Evolutionary conservation across 1,139 yeast genomes (phyloP).

Genomic region (Scheffersomyces cryptocercus): DNA sequence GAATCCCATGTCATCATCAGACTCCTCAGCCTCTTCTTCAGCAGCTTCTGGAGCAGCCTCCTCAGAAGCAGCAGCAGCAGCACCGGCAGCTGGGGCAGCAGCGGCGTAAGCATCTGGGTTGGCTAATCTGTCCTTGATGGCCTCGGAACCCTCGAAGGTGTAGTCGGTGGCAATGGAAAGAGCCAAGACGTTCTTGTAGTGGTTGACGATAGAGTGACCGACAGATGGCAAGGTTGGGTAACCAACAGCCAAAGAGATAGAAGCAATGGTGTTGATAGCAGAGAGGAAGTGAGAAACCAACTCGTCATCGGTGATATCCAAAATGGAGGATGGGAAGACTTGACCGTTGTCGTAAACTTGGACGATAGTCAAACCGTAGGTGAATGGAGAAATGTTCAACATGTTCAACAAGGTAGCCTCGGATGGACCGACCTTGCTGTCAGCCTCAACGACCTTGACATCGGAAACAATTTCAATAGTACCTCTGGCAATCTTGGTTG

Average conservation of each 20-base stretch:
- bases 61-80: slow-evolving; percentile 80
- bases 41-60: slow-evolving; percentile 62
- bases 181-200: slow-evolving; percentile 98
- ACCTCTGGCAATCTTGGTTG: slow-evolving; percentile 99
- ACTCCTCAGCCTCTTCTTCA: slow-evolving; percentile 72
- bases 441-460: slow-evolving; percentile 89
- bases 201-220: slow-evolving; percentile 98
- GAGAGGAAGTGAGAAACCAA: slow-evolving; percentile 88
- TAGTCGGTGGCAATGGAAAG: slow-evolving; percentile 98
- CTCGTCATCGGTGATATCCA: slow-evolving; percentile 98
- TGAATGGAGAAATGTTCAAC: slow-evolving; percentile 99
- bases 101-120: slow-evolving; percentile 93
- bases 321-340: slow-evolving; percentile 93
- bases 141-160: slow-evolving; percentile 99
- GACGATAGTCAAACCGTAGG: slow-evolving; percentile 95
- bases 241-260: slow-evolving; percentile 95
- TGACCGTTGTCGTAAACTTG: slow-evolving; percentile 99
- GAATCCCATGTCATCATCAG: slow-evolving; percentile 94
- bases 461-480: slow-evolving; percentile 98
- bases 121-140: slow-evolving; percentile 94
- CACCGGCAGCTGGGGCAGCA: slow-evolving; percentile 95
- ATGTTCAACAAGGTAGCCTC: slow-evolving; percentile 98
- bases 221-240: slow-evolving; percentile 99
- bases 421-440: slow-evolving; percentile 95
- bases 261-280: slow-evolving; percentile 92